Percentiles rank a stretch among this genome's conserved stretches.
Evolutionary conservation across 352 stramenopile species (phyloP).

Genomic region (Lagenidium giganteum): DNA sequence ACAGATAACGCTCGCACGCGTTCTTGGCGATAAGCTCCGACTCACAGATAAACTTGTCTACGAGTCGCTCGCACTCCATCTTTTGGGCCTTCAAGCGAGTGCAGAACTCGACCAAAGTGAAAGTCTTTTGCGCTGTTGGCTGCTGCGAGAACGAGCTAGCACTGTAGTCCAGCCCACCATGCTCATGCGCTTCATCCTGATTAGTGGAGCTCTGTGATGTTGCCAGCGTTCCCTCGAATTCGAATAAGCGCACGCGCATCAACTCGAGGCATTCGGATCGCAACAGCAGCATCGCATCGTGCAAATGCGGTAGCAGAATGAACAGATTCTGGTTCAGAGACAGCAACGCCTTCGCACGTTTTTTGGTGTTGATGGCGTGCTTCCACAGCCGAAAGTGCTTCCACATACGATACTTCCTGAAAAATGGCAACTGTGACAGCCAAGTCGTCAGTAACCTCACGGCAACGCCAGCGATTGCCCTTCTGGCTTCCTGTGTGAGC

Average conservation of each 20-base stretch:
- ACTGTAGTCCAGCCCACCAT: too few species aligned
- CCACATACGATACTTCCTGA: conserved; percentile 86
- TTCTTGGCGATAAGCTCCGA: conserved; percentile 52
- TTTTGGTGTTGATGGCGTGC: conserved; percentile 47
- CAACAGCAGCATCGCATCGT: conserved; percentile 76
- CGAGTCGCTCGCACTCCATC: conserved; percentile 40
- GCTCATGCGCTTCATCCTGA: not conserved
- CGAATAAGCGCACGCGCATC: conserved; percentile 30
- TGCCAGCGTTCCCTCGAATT: conserved; percentile 18
- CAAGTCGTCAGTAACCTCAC: too few species aligned
- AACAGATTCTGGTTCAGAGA: conserved; percentile 84
- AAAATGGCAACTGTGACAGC: conserved; percentile 76
- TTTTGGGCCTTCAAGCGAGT: conserved; percentile 69
- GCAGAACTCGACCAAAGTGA: conserved; percentile 78
- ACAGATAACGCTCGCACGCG: conserved; percentile 60
- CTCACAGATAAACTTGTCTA: conserved; percentile 59
- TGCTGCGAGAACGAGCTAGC: too few species aligned
- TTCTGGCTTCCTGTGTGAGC: too few species aligned
- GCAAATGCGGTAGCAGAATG: conserved; percentile 77
- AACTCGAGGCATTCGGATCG: conserved; percentile 55
- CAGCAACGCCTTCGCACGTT: conserved; percentile 24
- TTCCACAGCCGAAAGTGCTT: conserved; percentile 91
- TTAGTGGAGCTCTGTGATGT: not conserved
- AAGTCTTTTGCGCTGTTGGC: conserved; percentile 42
- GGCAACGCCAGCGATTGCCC: too few species aligned